These are phyloP conservation scores for Tricholoma terreum DNA, from an alignment of 768 basidiomycete species.

Conservation along the genomic window DNA sequence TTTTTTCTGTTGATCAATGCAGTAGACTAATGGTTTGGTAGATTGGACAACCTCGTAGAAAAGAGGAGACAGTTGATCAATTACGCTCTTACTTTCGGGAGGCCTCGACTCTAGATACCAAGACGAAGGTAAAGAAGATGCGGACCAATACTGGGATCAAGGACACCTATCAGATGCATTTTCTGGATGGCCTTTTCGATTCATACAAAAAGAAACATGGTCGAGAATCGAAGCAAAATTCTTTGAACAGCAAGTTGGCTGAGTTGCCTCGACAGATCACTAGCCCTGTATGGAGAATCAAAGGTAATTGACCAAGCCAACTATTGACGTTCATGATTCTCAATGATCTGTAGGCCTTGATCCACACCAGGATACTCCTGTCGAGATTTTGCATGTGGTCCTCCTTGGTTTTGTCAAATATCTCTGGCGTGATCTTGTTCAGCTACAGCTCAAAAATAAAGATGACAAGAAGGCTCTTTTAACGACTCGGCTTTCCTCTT, in stretches of 20 bases:
- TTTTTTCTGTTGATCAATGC: too few relatives aligned
- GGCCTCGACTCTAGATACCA: background rate
- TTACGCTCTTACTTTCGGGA: background rate
- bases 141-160: background rate
- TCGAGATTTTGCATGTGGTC: slow-evolving; percentile 43
- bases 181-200: background rate
- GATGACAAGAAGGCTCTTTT: slow-evolving; percentile 23
- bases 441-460: slow-evolving; percentile 21
- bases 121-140: background rate
- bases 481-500: slow-evolving; percentile 20
- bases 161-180: background rate
- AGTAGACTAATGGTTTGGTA: background rate
- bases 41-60: background rate
- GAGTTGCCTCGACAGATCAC: slow-evolving; percentile 19
- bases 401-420: slow-evolving; percentile 48
- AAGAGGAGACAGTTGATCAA: background rate
- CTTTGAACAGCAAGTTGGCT: slow-evolving; percentile 1
- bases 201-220: background rate
- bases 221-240: slow-evolving; percentile 15
- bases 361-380: slow-evolving; percentile 41
- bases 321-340: too few relatives aligned
- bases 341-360: slow-evolving; percentile 44
- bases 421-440: slow-evolving; percentile 40
- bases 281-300: slow-evolving; percentile 33
- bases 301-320: too few relatives aligned